Base-by-base conservation (phyloP, 1,284 basidiomycete species). In the Ustilago trichophora region DNA sequence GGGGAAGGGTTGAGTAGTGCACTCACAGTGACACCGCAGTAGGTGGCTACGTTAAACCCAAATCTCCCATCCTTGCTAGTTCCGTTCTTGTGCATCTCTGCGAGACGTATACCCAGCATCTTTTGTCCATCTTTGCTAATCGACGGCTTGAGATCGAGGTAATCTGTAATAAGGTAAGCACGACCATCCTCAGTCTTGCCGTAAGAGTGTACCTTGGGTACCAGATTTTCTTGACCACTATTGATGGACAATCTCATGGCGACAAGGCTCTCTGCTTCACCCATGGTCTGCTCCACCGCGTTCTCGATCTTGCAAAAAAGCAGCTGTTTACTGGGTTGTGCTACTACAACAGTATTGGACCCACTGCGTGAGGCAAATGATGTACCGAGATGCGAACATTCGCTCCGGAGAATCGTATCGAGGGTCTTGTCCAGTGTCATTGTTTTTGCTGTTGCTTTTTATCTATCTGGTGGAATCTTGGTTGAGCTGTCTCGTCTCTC, bases 111-210 rank as follows among this genome's bases (percentile, higher is more conserved):
- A 1, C 64, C 64, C 2, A 67, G 49, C 41, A 45, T 25, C 41
- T 40, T 50, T 34, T 62, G 53, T 0, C 53, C 53, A 0, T 24
- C 25, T 9, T 22, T 55, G 32, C 33, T 55, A 27, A 67, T 41
- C 10, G 43, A 43, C 19, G 44, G 44, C 19, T 32, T 60, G 19
- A 67, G 52, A 16, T 67, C 48, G 7, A 67, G 44, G 12, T 59
- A 67, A 29, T 67, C 64, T 10, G 58, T 57, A 25, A 67, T 36
- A 27, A 67, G 37, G 22, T 62, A 67, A 3, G 58, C 64, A 43
- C 52, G 32, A 11, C 53, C 45, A 27, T 55, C 57, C 2, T 37
- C n/a, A 6, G 44, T 15, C 18, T 57, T 45, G 0, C 64, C 64
- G 15, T 38, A 53, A 6, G 64, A 52, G 42, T 67, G 53, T 24